These are phyloP conservation scores for Claviceps arundinis DNA, from an alignment of 2,329 filamentous ascomycete genomes.

Conservation along the genomic window DNA sequence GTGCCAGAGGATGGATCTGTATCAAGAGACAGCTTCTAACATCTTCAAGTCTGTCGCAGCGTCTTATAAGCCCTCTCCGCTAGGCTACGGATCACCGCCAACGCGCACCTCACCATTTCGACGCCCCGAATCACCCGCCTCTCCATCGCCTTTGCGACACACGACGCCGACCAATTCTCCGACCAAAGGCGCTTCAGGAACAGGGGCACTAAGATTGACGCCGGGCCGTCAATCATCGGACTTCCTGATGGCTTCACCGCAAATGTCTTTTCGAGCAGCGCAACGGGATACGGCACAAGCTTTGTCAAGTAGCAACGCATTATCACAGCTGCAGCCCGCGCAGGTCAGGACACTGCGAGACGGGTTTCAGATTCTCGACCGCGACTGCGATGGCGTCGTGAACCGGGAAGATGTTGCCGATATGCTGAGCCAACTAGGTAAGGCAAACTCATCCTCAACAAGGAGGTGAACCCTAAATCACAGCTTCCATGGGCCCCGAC, in stretches of 20 bases:
- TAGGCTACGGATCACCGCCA: conserved; percentile 54
- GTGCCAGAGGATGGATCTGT: conserved; percentile 6
- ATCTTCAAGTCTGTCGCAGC: conserved; percentile 35
- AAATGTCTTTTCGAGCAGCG: conserved; percentile 16
- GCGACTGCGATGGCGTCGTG: conserved; percentile 74
- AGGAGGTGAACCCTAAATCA: neutral
- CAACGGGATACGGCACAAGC: conserved; percentile 21
- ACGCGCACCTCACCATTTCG: conserved; percentile 51
- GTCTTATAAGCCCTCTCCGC: conserved; percentile 56
- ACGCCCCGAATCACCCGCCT: conserved; percentile 47
- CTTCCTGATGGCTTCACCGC: conserved; percentile 25
- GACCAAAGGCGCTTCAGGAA: conserved; percentile 26
- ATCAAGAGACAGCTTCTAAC: conserved; percentile 15
- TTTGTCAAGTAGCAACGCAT: conserved; percentile 35
- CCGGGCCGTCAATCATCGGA: conserved; percentile 19
- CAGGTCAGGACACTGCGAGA: conserved; percentile 83
- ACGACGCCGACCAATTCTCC: conserved; percentile 52
- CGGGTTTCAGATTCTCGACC: conserved; percentile 84
- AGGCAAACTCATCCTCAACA: conserved; percentile 4
- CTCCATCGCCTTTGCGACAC: conserved; percentile 51
- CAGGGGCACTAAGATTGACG: conserved; percentile 21
- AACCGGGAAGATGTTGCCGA: conserved; percentile 73
- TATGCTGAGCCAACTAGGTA: conserved; percentile 76
- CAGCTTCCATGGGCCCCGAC: neutral
- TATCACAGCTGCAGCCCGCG: conserved; percentile 63